A percentile compares a stretch with the other conserved stretches of the same genome.
These are phyloP conservation scores for Cyberlindnera veronae DNA, from an alignment of 805 yeast species.

Conservation along the genomic window DNA sequence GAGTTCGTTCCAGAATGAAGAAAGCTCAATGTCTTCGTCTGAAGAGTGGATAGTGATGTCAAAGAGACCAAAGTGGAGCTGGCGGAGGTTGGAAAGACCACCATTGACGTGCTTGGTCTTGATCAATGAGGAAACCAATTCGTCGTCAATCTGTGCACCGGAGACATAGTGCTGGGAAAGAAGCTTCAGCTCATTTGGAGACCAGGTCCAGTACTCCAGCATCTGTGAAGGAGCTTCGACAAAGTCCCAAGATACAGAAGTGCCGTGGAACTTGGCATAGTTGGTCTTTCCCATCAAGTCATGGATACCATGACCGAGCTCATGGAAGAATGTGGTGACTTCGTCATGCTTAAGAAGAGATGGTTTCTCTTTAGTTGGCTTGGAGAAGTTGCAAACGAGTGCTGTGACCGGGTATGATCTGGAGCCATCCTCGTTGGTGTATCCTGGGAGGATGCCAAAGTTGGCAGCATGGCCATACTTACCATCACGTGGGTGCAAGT, in stretches of 20 bases:
- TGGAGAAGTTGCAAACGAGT: slow-evolving; percentile 80
- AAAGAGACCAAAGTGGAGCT: slow-evolving; percentile 73
- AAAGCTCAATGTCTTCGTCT: slow-evolving; percentile 44
- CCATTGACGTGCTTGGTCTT: slow-evolving; percentile 73
- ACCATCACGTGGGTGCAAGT: slow-evolving; percentile 81
- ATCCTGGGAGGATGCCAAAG: slow-evolving; percentile 65
- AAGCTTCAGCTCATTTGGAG: slow-evolving; percentile 49
- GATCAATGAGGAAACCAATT: slow-evolving; percentile 53
- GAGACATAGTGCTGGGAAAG: slow-evolving; percentile 65
- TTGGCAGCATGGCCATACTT: slow-evolving; percentile 90
- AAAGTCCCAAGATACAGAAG: slow-evolving; percentile 76
- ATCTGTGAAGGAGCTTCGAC: slow-evolving; percentile 91
- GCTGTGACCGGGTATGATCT: slow-evolving; percentile 69
- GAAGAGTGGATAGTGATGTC: slow-evolving; percentile 67
- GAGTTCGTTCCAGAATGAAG: slow-evolving; percentile 59
- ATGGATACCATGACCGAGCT: slow-evolving; percentile 87
- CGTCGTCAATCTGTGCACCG: slow-evolving; percentile 54
- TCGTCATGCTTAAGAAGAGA: slow-evolving; percentile 74
- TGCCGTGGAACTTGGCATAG: slow-evolving; percentile 68
- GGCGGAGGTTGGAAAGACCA: slow-evolving; percentile 68
- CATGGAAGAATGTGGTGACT: slow-evolving; percentile 84
- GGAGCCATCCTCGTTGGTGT: slow-evolving; percentile 41
- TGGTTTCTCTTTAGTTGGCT: slow-evolving; percentile 66
- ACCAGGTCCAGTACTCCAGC: slow-evolving; percentile 89
- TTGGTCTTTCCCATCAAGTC: slow-evolving; percentile 64